Percentiles rank a stretch among this genome's conserved stretches.
Evolutionary conservation across 352 stramenopile species (phyloP).

Genomic region (Phytophthora lateralis): DNA sequence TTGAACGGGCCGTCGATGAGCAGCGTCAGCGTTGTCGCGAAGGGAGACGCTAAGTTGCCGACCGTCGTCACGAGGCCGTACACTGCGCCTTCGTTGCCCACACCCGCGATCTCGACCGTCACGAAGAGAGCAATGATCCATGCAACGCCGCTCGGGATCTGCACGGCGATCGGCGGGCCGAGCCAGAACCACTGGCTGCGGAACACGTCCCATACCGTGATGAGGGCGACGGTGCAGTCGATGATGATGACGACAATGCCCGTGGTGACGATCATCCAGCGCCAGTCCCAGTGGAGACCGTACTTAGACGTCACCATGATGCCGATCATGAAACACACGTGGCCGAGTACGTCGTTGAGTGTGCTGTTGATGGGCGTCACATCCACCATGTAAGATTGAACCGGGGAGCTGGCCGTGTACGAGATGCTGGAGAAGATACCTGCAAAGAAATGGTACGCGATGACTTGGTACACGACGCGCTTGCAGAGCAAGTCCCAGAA

Average conservation of each 20-base stretch:
- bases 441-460: constrained; percentile 28
- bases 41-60: constrained; percentile 18
- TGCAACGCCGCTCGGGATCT: constrained; percentile 16
- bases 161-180: constrained; percentile 18
- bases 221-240: constrained; percentile 14
- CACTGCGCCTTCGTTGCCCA: constrained; percentile 21
- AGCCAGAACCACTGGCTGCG: constrained; percentile 27
- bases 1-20: constrained; percentile 23
- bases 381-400: constrained; percentile 20
- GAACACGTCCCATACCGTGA: constrained; percentile 27
- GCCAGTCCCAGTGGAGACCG: constrained; percentile 23
- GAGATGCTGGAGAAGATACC: constrained; percentile 19
- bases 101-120: constrained; percentile 24
- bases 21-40: constrained; percentile 16
- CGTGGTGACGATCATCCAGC: constrained; percentile 23
- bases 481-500: constrained; percentile 18
- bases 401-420: constrained; percentile 13
- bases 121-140: constrained; percentile 26
- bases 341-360: constrained; percentile 14
- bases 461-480: constrained; percentile 20
- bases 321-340: constrained; percentile 23
- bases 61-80: constrained; percentile 26
- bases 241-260: constrained; percentile 20
- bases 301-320: constrained; percentile 32
- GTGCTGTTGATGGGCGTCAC: constrained; percentile 23